phyloP scores from a whole-genome alignment of 208 protist genomes.

The Acanthamoeba quina region DNA sequence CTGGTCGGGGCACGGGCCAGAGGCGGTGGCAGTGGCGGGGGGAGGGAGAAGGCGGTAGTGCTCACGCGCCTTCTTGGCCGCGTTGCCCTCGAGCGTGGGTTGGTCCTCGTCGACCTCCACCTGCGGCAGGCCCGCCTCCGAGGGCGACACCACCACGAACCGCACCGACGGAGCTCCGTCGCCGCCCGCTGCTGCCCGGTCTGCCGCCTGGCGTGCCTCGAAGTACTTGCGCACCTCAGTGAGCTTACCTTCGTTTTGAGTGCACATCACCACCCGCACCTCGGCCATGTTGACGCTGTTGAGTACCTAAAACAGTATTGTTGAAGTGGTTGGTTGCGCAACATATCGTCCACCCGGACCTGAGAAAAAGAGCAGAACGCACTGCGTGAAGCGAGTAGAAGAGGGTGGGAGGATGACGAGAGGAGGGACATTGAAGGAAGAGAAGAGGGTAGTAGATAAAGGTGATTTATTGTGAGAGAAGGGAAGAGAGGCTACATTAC shows the following conservation, averaged over 20 bases:
- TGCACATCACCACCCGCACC: constrained; percentile 29
- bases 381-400: too few species aligned
- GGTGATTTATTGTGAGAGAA: neutral
- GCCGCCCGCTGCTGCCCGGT: neutral
- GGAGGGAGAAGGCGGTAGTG: constrained; percentile 12
- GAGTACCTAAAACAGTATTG: too few species aligned
- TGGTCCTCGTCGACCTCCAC: constrained; percentile 32
- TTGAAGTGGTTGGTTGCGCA: too few species aligned
- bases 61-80: neutral
- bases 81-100: constrained; percentile 30
- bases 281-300: neutral
- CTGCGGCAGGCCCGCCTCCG: neutral
- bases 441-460: too few species aligned
- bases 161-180: neutral
- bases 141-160: neutral
- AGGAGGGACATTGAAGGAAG: too few species aligned
- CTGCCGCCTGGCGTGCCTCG: neutral
- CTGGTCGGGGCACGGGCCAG: too few species aligned
- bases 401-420: too few species aligned
- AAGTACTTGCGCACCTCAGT: constrained; percentile 45
- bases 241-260: constrained; percentile 9
- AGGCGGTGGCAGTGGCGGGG: neutral
- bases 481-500: constrained; percentile 19
- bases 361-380: too few species aligned
- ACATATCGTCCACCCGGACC: too few species aligned